Base-by-base conservation (phyloP, 495 filamentous ascomycete species). In the Daldinia vernicosa region DNA sequence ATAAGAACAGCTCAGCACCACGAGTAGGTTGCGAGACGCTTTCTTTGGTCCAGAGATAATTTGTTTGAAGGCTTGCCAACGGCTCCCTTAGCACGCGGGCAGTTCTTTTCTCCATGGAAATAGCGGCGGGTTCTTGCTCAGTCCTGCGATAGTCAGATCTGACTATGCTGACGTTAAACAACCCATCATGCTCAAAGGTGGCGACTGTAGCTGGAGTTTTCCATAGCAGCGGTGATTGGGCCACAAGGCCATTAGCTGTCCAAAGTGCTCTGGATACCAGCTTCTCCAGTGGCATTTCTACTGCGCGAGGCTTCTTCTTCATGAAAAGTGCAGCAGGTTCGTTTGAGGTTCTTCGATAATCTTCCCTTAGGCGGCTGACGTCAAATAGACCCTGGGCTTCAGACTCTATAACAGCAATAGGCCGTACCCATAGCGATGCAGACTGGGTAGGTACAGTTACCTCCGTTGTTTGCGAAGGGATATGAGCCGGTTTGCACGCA, bases 251-350 rank as follows among this genome's bases (percentile, higher is more conserved):
- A 24, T 72, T 69, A 63, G 45, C 64, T 32, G 35, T 60, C 71
- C 72, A 83, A 19, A 82, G 79, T 14, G 15, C 28, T 4, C 54
- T 70, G 9, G 80, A 82, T 4, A 55, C 67, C 32, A 80, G 47
- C n/a, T 32, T 63, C 5, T 67, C 75, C 12, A 82, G 50, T 33
- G 75, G 68, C 2, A 63, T 51, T 37, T 71, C 74, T 5, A 55
- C 60, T 12, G 71, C 32, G 7, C 63, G 63, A 52, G 69, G 43
- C 55, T 75, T 77, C 39, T 67, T 63, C 11, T 22, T 39, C 69
- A 75, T 72, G 17, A 47, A 14, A 45, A 72, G 22, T 6, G 75
- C 75, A 53, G 72, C 75, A 45, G 75, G 75, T n/a, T 63, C 59
- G 12, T 65, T 69, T 12, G 63, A 55, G 3, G 72, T 77, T 43